These are phyloP conservation scores for Ceratobasidium sp. DNA, from an alignment of 1,284 basidiomycete species.

Conservation along the genomic window DNA sequence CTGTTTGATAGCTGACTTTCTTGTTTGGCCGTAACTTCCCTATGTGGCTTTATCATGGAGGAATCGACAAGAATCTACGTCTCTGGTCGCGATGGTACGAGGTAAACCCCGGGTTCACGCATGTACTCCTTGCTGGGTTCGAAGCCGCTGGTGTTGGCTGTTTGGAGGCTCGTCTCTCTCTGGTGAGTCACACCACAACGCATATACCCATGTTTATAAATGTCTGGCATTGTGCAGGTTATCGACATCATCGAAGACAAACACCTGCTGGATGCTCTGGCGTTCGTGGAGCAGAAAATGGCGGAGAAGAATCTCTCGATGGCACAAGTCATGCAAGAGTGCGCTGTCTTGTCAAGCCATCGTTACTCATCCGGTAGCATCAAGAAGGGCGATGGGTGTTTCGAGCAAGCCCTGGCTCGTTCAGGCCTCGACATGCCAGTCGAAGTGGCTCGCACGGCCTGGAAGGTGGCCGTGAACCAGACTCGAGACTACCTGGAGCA, in stretches of 20 bases:
- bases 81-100: background rate
- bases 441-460: no score
- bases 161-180: background rate
- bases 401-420: no score
- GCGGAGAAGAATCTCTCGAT: background rate
- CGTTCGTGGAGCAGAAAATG: background rate
- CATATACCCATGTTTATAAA: no score
- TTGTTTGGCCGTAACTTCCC: background rate
- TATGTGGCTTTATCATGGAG: background rate
- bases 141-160: background rate
- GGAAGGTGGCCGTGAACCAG: no score
- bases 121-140: background rate
- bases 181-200: background rate
- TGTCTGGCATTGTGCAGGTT: background rate
- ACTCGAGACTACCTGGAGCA: no score
- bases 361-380: no score
- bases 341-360: no score
- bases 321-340: no score
- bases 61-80: background rate
- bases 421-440: no score
- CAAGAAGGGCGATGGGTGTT: no score
- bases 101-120: background rate
- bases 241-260: background rate
- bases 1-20: background rate
- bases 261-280: background rate